These are phyloP conservation scores for Phytophthora tentaculata DNA, from an alignment of 352 stramenopile species.

Conservation along the genomic window DNA sequence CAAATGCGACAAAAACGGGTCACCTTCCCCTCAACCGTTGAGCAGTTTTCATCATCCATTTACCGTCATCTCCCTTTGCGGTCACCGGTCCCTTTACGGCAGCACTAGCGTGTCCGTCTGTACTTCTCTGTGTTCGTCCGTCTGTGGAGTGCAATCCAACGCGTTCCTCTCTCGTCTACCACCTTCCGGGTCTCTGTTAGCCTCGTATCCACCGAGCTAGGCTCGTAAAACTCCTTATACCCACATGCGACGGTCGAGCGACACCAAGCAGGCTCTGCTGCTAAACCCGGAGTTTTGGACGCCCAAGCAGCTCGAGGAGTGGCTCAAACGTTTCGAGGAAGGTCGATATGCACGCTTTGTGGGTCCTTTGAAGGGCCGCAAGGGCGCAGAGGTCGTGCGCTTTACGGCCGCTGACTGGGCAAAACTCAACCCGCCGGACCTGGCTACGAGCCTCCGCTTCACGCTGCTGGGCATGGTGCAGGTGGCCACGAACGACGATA, in stretches of 20 bases:
- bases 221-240: not conserved
- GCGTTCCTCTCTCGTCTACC: conserved; percentile 8
- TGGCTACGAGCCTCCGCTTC: conserved; percentile 84
- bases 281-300: conserved; percentile 86
- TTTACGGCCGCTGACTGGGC: conserved; percentile 70
- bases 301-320: conserved; percentile 78
- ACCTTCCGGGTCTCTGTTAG: conserved; percentile 7
- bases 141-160: conserved; percentile 4
- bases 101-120: conserved; percentile 5
- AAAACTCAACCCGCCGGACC: conserved; percentile 56
- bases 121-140: not conserved
- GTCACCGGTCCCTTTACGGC: conserved; percentile 9
- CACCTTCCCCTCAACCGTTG: conserved; percentile 15
- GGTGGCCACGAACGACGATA: conserved; percentile 66
- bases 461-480: conserved; percentile 89
- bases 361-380: conserved; percentile 59
- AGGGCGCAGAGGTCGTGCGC: conserved; percentile 71
- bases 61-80: conserved; percentile 18
- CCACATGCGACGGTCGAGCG: conserved; percentile 60
- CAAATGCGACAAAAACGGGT: conserved; percentile 10
- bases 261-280: conserved; percentile 78
- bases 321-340: conserved; percentile 77
- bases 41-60: conserved; percentile 27
- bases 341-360: conserved; percentile 70
- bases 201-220: not conserved